These are phyloP conservation scores for Cyclotella atomus DNA, from an alignment of 108 stramenopile genomes.

Conservation along the genomic window DNA sequence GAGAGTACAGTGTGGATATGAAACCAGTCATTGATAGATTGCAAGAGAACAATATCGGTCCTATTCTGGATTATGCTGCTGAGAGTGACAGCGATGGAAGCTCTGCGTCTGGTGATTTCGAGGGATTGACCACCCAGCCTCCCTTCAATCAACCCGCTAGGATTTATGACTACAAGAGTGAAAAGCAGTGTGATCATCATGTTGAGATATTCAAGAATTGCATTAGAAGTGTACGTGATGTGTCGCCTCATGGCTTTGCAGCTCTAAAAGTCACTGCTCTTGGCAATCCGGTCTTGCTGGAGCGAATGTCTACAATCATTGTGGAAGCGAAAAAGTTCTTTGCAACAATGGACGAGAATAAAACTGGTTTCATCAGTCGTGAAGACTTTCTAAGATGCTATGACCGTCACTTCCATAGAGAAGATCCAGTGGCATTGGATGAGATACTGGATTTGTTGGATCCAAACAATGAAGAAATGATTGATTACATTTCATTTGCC, in stretches of 20 bases:
- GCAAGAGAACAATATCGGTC: slow-evolving; percentile 58
- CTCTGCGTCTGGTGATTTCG: neutral
- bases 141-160: slow-evolving; percentile 64
- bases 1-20: slow-evolving; percentile 75
- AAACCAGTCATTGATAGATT: slow-evolving; percentile 67
- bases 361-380: slow-evolving; percentile 57
- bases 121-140: slow-evolving; percentile 21
- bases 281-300: slow-evolving; percentile 88
- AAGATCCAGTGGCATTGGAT: slow-evolving; percentile 43
- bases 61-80: slow-evolving; percentile 97
- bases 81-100: slow-evolving; percentile 69
- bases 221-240: slow-evolving; percentile 81
- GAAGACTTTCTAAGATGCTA: slow-evolving; percentile 69
- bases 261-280: slow-evolving; percentile 96
- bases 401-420: slow-evolving; percentile 7
- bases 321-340: slow-evolving; percentile 75
- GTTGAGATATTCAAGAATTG: slow-evolving; percentile 72
- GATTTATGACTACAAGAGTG: slow-evolving; percentile 82
- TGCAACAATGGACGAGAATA: slow-evolving; percentile 61
- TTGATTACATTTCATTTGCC: slow-evolving; percentile 90
- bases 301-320: slow-evolving; percentile 84
- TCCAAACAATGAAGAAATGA: slow-evolving; percentile 50
- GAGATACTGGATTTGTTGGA: slow-evolving; percentile 67
- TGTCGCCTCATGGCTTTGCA: slow-evolving; percentile 80
- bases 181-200: slow-evolving; percentile 83